Base-by-base conservation (phyloP, 345 rosid species). In the Ceriops tagal region DNA sequence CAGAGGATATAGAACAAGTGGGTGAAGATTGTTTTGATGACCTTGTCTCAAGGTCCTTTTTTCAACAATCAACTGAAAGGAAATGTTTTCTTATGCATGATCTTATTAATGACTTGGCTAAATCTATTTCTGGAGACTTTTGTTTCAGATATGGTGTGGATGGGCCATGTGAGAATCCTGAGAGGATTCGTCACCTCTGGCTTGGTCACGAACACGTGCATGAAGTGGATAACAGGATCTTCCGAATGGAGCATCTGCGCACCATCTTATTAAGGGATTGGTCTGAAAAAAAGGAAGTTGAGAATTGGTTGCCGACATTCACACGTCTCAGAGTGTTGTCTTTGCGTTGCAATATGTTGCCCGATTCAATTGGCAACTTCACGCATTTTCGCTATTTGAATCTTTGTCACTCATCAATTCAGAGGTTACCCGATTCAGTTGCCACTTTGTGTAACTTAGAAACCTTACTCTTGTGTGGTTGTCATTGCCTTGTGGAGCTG, bases 21-120 rank as follows among this genome's bases (percentile, higher is more conserved):
- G 78, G 73, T 0, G 21, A 31, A 1, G 73, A 57, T 5, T 74
- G 64, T 47, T 74, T 74, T n/a, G 10, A 32, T 5, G 69, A 63
- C 61, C 69, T 68, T 11, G 58, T 63, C 10, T 32, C 69, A 6
- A 74, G 65, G 58, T 74, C 77, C 15, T 57, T 74, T 32, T 68
- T 68, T 4, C 32, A 30, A 8, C 1, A 7, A 22, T 19, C 21
- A 30, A 15, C 32, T n/a, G 46, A 8, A 49, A 43, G 18, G 22
- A 0, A 43, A 43, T 1, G 18, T 43, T 13, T 20, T 53, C 2
- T 3, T 34, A 62, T 74, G 77, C 73, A 68, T 56, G 64, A 43
- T 24, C 73, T 74, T 35, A 21, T 63, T 26, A 62, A 62, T 31
- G 77, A 62, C 21, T 49, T 68, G 26, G 73, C 73, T 34, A 32